Conservation (phyloP, 805 yeast species). For the Pichia nanzhaoensis region DNA sequence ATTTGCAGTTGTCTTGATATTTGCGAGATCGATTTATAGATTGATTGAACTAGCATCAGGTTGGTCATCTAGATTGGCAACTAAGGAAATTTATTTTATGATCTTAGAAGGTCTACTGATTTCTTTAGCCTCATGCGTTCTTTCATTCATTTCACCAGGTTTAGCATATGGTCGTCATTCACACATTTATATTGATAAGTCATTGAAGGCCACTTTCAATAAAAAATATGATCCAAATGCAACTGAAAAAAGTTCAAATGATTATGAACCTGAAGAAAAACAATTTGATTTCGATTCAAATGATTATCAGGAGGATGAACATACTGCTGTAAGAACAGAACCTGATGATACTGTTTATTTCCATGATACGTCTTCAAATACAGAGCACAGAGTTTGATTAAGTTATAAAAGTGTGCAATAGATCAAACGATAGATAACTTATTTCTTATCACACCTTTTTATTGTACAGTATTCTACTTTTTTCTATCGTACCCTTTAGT, state of each 20-base stretch:
- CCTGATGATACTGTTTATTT: no score
- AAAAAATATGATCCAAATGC: constrained; percentile 2
- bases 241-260: no score
- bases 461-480: no score
- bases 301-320: not conserved
- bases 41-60: constrained; percentile 67
- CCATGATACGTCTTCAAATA: no score
- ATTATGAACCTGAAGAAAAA: no score
- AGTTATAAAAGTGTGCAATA: no score
- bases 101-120: constrained; percentile 60
- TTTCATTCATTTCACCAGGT: constrained; percentile 61
- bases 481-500: no score
- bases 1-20: constrained; percentile 46
- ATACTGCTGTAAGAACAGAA: not conserved
- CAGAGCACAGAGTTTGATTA: no score
- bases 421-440: no score
- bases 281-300: no score
- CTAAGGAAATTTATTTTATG: constrained; percentile 52
- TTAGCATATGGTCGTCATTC: constrained; percentile 36
- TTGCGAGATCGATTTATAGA: constrained; percentile 66
- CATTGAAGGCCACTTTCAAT: constrained; percentile 8
- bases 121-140: constrained; percentile 38
- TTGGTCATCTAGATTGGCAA: constrained; percentile 61
- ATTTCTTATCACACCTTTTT: no score
- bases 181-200: constrained; percentile 17